phyloP scores from a whole-genome alignment of 1,284 basidiomycete species.

The Coniophora puteana region DNA sequence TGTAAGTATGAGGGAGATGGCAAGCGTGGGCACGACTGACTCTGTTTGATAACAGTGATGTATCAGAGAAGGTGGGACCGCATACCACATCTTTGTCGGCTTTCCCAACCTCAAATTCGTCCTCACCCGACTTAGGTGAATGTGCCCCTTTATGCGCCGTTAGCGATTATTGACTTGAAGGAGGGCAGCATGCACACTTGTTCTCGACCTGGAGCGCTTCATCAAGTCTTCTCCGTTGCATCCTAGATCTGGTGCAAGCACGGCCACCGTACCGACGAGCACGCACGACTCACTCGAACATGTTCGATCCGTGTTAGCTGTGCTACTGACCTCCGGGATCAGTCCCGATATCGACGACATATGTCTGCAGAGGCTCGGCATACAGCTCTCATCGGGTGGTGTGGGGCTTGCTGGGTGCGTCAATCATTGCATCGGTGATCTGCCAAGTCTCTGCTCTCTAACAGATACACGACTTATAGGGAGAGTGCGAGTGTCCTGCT shows the following conservation, averaged over 20 bases:
- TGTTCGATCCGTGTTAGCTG: slow-evolving; percentile 43
- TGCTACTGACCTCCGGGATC: slow-evolving; percentile 48
- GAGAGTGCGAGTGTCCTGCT: too few relatives aligned
- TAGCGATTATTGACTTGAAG: too few relatives aligned
- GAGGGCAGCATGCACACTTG: slow-evolving; percentile 45
- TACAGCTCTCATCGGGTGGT: slow-evolving; percentile 30
- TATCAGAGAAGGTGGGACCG: too few relatives aligned
- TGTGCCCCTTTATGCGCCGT: neutral
- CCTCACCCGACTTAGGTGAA: neutral
- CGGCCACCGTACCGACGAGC: slow-evolving; percentile 30
- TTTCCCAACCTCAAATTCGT: too few relatives aligned
- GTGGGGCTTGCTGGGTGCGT: slow-evolving; percentile 53
- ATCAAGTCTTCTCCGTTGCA: slow-evolving; percentile 42
- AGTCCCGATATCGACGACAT: slow-evolving; percentile 61
- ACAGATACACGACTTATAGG: too few relatives aligned
- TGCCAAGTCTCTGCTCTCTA: too few relatives aligned
- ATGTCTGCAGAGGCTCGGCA: slow-evolving; percentile 48
- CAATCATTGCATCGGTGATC: neutral
- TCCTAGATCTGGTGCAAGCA: slow-evolving; percentile 42
- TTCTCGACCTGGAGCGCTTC: slow-evolving; percentile 45
- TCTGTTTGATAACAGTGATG: too few relatives aligned
- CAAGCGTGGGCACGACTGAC: too few relatives aligned
- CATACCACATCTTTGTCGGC: too few relatives aligned
- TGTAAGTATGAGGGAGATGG: slow-evolving; percentile 57
- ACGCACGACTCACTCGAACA: slow-evolving; percentile 37